phyloP scores from a whole-genome alignment of 805 yeast genomes.

The Henningerozyma blattae region DNA sequence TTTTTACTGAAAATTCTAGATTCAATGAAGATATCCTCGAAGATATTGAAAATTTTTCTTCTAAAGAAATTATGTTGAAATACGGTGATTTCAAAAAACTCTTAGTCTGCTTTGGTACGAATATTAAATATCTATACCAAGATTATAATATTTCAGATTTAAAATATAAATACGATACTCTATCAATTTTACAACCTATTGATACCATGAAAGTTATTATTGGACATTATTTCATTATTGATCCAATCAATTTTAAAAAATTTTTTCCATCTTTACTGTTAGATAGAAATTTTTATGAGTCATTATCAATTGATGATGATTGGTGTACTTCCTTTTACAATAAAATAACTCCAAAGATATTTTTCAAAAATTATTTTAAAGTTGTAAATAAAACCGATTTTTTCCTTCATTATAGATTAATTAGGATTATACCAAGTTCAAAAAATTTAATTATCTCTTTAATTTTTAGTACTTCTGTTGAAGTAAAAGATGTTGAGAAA shows the following conservation, averaged over 20 bases:
- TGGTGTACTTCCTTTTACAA: conserved; percentile 7
- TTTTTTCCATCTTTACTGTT: conserved; percentile 14
- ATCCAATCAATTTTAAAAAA: conserved; percentile 1
- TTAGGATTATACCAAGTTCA: conserved; percentile 10
- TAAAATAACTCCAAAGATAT: not conserved
- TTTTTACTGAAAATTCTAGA: conserved; percentile 7
- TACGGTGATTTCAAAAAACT: too few relatives aligned
- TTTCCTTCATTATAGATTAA: conserved; percentile 16
- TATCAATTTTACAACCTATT: conserved; percentile 11
- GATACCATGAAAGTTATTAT: conserved; percentile 9
- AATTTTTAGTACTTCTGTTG: too few relatives aligned
- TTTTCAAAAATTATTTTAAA: conserved; percentile 6
- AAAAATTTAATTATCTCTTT: conserved; percentile 10
- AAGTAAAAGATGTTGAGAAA: conserved; percentile 1
- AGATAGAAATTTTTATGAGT: conserved; percentile 19
- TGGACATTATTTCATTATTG: conserved; percentile 3
- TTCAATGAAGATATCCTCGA: not conserved
- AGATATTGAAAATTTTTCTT: too few relatives aligned
- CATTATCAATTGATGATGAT: conserved; percentile 7
- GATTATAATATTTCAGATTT: not conserved
- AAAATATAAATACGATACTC: conserved; percentile 9
- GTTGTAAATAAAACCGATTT: conserved; percentile 10
- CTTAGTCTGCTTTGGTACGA: not conserved
- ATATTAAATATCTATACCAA: not conserved
- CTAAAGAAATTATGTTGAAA: too few relatives aligned